Evolutionary conservation across 192 early-diverging fungal genomes (phyloP), one percentile per base, ranked within the genome.

Genomic region (Rhizophagus clarus): DNA sequence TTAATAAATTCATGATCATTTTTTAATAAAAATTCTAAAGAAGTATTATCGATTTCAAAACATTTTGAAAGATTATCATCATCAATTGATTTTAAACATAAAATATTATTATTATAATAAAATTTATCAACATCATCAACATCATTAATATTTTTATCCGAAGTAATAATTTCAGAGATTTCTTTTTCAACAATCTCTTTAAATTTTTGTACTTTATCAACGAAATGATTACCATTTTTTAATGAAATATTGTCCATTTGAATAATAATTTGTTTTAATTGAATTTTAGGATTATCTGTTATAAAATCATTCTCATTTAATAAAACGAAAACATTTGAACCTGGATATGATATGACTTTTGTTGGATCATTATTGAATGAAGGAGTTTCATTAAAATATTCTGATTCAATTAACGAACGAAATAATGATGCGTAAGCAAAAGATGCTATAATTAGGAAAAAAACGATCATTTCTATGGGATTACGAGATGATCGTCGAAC

Each of bases 391-490:
- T 83, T 81, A 64, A 94, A 93, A 68, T 91, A 86, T 63, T 90
- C 90, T 49, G 92, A 93, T 63, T 90, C 88, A 62, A 90, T 83
- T 47, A 91, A 88, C 11, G 91, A 87, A 81, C 93, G 89, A 85
- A 93, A 91, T 28, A 96, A 87, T 11, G 89, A 91, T 82, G 94
- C 92, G 83, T 95, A 96, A 34, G 88, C 87, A 81, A 91, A 95
- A 17, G 92, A 90, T 31, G 93, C 93, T 24, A 95, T 81, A 61
- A 95, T 86, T 51, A 93, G 83, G 73, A 89, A 90, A 72, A 89
- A 83, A 51, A 89, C 89, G 76, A 96, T 94, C 75, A 88, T 90
- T 84, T 96, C 95, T 76, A 96, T 94, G 63, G 95, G 95, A 83
- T 92, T 91, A 76, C 90, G 89, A 40, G 92, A 89, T 7, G 91